Base-by-base conservation (phyloP, 2,329 filamentous ascomycete species). In the Aureobasidium mangrovei region DNA sequence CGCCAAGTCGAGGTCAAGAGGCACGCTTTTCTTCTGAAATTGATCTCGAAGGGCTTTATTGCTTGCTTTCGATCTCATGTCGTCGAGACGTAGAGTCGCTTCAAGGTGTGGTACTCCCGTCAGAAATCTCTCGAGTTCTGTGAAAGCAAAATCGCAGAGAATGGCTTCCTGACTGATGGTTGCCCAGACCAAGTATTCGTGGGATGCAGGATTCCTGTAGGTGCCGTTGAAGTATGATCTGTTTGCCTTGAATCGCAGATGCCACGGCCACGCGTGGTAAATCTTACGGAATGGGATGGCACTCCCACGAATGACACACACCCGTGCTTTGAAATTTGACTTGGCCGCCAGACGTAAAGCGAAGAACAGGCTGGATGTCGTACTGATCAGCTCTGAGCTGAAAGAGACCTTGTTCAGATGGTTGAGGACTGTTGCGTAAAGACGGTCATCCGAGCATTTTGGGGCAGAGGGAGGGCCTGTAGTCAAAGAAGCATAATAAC, bases 161-260 rank as follows among this genome's bases (percentile, higher is more conserved):
- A 54, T 40, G 2, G 31, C 35, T 7, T 27, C 29, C 2, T 24
- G 42, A 0, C 35, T 36, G 8, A 54, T 10, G 1, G 26, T 41
- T 7, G 43, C 53, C 53, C 53, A 54, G 3, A 54, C 8, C 1
- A 26, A 7, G 7, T 42, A 54, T 18, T 54, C 53, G 12, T 47
- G 42, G 2, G 42, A 33, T 3, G 39, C 27, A 2, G 35, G 52
- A n/a, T 46, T 39, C n/a, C 3, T 40, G 10, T 35, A 46, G 8
- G 43, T 32, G 0, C 42, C 41, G n/a, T 40, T 40, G 28, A 24
- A 28, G 8, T 26, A 54, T 10, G 40, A 29, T 10, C 12, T n/a
- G 4, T 39, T 27, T 2, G 8, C 10, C 2, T 2, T 24, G 7
- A 27, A 43, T 2, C 39, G 39, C 9, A 6, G 10, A 5, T 42